phyloP scores from a whole-genome alignment of 768 basidiomycete genomes.

The Cytidiella melzeri region DNA sequence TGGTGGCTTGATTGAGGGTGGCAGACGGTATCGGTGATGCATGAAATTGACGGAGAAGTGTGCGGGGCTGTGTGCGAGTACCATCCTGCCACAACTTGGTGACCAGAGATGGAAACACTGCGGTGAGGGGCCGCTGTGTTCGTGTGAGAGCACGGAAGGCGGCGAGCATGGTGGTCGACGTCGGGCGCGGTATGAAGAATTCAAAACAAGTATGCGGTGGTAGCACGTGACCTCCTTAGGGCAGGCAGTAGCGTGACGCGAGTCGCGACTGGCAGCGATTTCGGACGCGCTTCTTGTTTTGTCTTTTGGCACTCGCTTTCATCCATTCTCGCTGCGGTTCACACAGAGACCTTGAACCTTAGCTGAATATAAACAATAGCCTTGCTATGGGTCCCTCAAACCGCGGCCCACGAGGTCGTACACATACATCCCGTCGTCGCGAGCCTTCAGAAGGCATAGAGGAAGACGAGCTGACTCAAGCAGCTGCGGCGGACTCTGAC shows the following conservation, averaged over 20 bases:
- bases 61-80: constrained; percentile 4
- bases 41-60: constrained; percentile 51
- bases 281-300: constrained; percentile 18
- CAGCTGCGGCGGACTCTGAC: constrained; percentile 27
- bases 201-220: constrained; percentile 1
- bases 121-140: constrained; percentile 3
- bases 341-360: too few relatives aligned
- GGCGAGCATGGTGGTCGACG: constrained; percentile 18
- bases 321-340: too few relatives aligned
- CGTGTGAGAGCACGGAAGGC: constrained; percentile 14
- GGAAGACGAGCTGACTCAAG: constrained; percentile 25
- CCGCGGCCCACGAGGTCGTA: neutral
- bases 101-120: neutral
- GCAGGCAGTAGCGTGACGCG: constrained; percentile 9
- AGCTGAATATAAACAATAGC: too few relatives aligned
- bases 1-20: constrained; percentile 87
- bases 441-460: constrained; percentile 38
- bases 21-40: constrained; percentile 47
- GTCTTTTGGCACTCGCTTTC: too few relatives aligned
- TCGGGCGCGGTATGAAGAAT: constrained; percentile 1
- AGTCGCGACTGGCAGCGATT: neutral
- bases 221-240: constrained; percentile 1
- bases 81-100: constrained; percentile 4
- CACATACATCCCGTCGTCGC: constrained; percentile 32
- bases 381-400: too few relatives aligned